Conservation (phyloP, 2,329 filamentous ascomycete genomes). For the Curvularia sp. region DNA sequence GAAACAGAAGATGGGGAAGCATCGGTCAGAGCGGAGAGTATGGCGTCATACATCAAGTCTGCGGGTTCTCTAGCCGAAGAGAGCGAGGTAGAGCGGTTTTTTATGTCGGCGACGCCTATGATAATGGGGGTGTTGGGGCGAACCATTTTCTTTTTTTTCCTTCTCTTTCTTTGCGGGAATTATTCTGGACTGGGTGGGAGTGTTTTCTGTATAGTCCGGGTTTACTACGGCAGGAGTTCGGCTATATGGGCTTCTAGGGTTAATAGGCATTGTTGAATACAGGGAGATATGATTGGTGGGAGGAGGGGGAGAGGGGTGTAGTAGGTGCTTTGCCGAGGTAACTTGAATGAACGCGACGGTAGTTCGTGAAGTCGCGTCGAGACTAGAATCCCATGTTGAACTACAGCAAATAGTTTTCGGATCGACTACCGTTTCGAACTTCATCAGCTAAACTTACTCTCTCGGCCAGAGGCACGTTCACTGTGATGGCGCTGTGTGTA, state of each 20-base stretch:
- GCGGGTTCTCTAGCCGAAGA: conserved; percentile 66
- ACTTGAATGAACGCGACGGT: background rate
- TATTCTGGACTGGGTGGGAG: background rate
- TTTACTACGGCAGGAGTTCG: background rate
- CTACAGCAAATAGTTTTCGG: background rate
- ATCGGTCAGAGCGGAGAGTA: conserved; percentile 61
- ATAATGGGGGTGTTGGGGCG: conserved; percentile 57
- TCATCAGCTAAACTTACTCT: background rate
- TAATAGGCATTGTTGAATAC: background rate
- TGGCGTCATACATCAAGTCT: conserved; percentile 64
- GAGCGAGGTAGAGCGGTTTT: conserved; percentile 61
- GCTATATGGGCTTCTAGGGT: background rate
- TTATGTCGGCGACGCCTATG: conserved; percentile 68
- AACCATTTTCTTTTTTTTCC: background rate
- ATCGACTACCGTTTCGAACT: background rate
- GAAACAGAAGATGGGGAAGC: conserved; percentile 46
- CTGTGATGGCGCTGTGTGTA: background rate
- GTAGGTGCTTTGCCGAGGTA: background rate
- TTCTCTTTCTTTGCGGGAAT: background rate
- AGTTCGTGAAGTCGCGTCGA: background rate
- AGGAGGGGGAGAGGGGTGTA: background rate
- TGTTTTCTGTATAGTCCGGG: background rate
- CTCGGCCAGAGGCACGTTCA: background rate
- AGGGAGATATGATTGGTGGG: background rate
- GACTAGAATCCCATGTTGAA: background rate